phyloP scores from a whole-genome alignment of 2,329 filamentous ascomycete species.

The Dothideomycetes sp. region DNA sequence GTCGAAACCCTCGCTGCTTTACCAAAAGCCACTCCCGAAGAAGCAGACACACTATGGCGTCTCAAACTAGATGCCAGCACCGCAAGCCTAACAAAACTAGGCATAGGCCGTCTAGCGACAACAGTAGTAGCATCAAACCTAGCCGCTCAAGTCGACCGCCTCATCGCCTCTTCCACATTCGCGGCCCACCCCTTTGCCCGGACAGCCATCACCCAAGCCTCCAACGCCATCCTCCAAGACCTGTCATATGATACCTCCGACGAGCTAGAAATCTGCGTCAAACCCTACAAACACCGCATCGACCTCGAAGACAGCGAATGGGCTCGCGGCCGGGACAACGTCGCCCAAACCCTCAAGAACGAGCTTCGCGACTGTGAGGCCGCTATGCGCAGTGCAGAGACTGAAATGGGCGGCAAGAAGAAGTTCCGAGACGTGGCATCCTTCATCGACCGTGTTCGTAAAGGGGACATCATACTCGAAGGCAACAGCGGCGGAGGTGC shows the following conservation, averaged over 20 bases:
- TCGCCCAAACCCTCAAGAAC: conserved; percentile 68
- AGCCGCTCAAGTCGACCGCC: conserved; percentile 67
- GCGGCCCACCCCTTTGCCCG: conserved; percentile 82
- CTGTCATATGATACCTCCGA: conserved; percentile 95
- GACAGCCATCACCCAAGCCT: conserved; percentile 84
- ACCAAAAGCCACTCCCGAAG: conserved; percentile 74
- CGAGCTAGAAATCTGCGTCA: conserved; percentile 97
- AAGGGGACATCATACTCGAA: conserved; percentile 74
- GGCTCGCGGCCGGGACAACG: conserved; percentile 73
- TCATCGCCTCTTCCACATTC: conserved; percentile 76
- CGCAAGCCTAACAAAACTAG: conserved; percentile 83
- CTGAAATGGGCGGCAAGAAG: conserved; percentile 64
- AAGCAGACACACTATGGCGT: conserved; percentile 65
- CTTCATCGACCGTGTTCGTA: conserved; percentile 84
- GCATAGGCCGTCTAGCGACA: conserved; percentile 84
- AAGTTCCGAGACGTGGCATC: conserved; percentile 82
- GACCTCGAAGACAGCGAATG: conserved; percentile 89
- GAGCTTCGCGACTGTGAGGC: conserved; percentile 77
- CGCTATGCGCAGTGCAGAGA: conserved; percentile 66
- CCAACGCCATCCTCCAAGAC: conserved; percentile 81
- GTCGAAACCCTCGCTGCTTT: conserved; percentile 57
- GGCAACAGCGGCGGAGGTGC: conserved; percentile 66
- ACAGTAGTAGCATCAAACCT: conserved; percentile 84
- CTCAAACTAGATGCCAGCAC: conserved; percentile 88
- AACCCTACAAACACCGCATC: conserved; percentile 97